Evolutionary conservation across 1,284 basidiomycete species (phyloP).

Genomic region (Violaceomyces palustris): DNA sequence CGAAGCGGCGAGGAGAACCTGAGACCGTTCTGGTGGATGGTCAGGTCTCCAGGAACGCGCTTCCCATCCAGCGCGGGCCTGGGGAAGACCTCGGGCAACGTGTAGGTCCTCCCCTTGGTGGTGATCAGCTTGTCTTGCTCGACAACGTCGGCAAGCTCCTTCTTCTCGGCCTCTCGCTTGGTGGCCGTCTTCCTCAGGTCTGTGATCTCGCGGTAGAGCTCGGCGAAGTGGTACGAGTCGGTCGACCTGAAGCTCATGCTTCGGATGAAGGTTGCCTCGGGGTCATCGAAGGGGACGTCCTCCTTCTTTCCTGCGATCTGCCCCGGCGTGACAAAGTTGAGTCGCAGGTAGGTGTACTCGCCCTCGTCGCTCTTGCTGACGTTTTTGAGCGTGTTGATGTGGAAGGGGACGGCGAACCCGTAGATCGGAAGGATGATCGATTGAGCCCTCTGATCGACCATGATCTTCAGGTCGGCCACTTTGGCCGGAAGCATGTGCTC

Average conservation of each 20-base stretch:
- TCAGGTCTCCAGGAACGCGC: constrained; percentile 82
- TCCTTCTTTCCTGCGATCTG: constrained; percentile 98
- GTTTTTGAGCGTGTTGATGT: constrained; percentile 98
- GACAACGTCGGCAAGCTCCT: constrained; percentile 94
- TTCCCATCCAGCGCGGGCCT: constrained; percentile 90
- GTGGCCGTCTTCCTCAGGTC: constrained; percentile 94
- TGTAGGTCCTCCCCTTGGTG: constrained; percentile 59
- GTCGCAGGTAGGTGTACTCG: constrained; percentile 86
- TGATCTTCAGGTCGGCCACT: constrained; percentile 62
- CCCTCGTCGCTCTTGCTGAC: constrained; percentile 96
- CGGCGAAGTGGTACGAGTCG: constrained; percentile 82
- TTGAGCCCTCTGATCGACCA: constrained; percentile 82
- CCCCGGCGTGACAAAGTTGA: constrained; percentile 98
- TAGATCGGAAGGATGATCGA: constrained; percentile 88
- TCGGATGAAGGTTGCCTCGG: constrained; percentile 91
- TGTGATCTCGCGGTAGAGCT: constrained; percentile 83
- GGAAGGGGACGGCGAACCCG: constrained; percentile 93
- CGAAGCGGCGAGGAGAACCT: constrained; percentile 73
- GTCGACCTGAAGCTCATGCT: constrained; percentile 89
- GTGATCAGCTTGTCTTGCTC: constrained; percentile 87
- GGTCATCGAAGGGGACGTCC: constrained; percentile 98
- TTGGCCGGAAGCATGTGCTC: constrained; percentile 74
- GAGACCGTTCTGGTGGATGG: constrained; percentile 96
- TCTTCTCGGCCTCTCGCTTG: constrained; percentile 94
- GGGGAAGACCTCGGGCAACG: constrained; percentile 84